Evolutionary conservation across 345 rosid genomes (phyloP).

Genomic region (Punica granatum): DNA sequence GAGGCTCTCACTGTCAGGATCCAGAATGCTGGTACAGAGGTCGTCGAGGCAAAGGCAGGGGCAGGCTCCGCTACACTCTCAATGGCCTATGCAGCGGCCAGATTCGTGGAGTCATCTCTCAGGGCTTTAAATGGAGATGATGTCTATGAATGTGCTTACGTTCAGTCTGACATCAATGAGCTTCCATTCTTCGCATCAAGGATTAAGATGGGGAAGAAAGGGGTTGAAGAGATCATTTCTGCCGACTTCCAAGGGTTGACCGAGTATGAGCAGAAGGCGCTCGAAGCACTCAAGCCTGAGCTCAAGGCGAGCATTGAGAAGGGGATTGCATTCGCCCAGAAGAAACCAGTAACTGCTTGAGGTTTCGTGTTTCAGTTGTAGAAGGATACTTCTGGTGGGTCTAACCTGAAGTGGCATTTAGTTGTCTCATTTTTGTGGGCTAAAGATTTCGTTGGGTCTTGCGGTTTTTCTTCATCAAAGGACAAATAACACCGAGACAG

Average conservation of each 20-base stretch:
- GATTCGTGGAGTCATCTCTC: conserved; percentile 95
- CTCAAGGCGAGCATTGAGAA: conserved; percentile 83
- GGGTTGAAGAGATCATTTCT: conserved; percentile 69
- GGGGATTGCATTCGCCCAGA: conserved; percentile 68
- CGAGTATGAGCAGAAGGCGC: conserved; percentile 67
- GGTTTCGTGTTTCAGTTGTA: conserved; percentile 2
- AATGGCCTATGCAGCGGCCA: conserved; percentile 97
- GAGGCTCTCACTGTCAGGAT: conserved; percentile 71
- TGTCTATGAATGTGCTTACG: conserved; percentile 79
- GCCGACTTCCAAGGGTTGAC: conserved; percentile 70
- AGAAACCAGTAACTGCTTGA: conserved; percentile 52
- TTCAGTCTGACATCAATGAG: conserved; percentile 62
- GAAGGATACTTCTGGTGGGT: neutral
- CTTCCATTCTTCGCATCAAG: conserved; percentile 89
- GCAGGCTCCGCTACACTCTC: conserved; percentile 97
- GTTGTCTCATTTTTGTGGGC: neutral
- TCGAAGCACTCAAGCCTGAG: conserved; percentile 76
- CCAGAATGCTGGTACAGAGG: conserved; percentile 94
- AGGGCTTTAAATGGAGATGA: conserved; percentile 92
- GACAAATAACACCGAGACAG: neutral
- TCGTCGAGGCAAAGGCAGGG: conserved; percentile 95
- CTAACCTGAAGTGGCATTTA: neutral
- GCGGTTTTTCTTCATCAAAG: neutral
- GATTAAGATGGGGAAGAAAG: conserved; percentile 78
- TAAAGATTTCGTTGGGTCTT: neutral